Percentiles rank a stretch among this genome's conserved stretches.
phyloP scores from a whole-genome alignment of 2,329 filamentous ascomycete species.

The Cordyceps pruinosa region DNA sequence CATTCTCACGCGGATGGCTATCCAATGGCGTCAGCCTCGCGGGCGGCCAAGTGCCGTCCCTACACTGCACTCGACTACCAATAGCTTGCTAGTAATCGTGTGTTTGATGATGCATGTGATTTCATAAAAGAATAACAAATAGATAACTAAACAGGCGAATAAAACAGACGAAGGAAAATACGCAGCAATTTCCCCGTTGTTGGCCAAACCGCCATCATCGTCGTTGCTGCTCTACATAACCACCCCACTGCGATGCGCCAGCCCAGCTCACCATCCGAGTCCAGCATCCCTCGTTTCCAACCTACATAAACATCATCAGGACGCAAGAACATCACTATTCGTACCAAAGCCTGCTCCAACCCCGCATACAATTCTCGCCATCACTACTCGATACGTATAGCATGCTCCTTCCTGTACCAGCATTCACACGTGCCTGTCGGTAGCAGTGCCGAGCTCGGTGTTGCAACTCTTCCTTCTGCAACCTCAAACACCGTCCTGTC shows the following conservation, averaged over 20 bases:
- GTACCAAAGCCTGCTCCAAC: not conserved
- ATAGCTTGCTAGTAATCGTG: too few species aligned
- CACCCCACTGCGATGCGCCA: not conserved
- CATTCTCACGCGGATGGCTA: too few species aligned
- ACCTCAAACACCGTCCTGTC: not conserved
- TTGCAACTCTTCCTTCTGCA: not conserved
- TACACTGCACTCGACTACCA: too few species aligned
- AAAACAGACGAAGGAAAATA: too few species aligned
- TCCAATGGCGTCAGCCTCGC: too few species aligned
- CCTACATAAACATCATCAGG: conserved; percentile 1
- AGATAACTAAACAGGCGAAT: too few species aligned
- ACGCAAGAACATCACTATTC: not conserved
- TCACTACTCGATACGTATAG: not conserved
- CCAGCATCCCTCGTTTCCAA: not conserved
- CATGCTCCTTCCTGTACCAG: conserved; percentile 2
- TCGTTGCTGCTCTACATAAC: not conserved
- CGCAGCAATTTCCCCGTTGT: not conserved
- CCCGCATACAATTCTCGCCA: not conserved
- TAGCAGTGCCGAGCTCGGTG: not conserved
- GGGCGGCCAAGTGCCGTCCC: too few species aligned
- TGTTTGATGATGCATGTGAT: not conserved
- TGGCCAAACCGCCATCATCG: not conserved
- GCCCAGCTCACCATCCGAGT: not conserved
- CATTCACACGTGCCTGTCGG: not conserved
- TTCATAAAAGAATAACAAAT: not conserved